Conservation (phyloP, 371 early-diverging fungal species). For the Rhizopus arrhizus region DNA sequence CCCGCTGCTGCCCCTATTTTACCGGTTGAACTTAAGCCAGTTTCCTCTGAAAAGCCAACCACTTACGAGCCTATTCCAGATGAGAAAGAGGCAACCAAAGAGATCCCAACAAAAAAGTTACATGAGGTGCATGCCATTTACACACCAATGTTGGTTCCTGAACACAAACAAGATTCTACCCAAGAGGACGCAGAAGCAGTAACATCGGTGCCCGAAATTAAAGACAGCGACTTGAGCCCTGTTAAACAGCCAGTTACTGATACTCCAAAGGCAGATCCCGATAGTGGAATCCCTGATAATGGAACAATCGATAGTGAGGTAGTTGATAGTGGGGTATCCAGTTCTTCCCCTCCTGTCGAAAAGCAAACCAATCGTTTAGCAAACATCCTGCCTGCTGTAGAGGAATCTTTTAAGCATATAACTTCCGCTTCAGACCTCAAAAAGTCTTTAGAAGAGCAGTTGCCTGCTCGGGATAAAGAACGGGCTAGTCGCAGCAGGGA, state of each 20-base stretch:
- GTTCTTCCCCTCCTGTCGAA: too few species aligned
- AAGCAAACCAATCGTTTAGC: constrained; percentile 17
- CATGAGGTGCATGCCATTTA: background rate
- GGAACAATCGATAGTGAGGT: too few species aligned
- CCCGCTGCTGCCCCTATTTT: constrained; percentile 12
- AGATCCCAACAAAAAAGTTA: background rate
- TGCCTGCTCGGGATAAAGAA: constrained; percentile 15
- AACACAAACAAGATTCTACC: background rate
- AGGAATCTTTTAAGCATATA: constrained; percentile 14
- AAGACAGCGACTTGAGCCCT: constrained; percentile 1
- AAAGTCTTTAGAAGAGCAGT: constrained; percentile 6
- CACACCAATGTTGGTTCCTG: background rate
- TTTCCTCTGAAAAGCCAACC: constrained; percentile 7
- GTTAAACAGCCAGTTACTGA: too few species aligned
- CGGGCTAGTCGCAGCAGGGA: constrained; percentile 22
- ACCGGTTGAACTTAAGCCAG: background rate
- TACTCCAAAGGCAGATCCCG: too few species aligned
- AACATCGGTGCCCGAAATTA: background rate
- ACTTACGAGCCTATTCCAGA: constrained; percentile 27
- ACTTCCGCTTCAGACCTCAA: background rate
- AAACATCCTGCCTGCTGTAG: constrained; percentile 30
- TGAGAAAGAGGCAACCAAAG: constrained; percentile 8
- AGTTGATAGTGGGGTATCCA: too few species aligned
- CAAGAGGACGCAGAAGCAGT: background rate
- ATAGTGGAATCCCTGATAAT: too few species aligned